phyloP scores from a whole-genome alignment of 495 filamentous ascomycete species.

The Trichoderma orchidacearum region DNA sequence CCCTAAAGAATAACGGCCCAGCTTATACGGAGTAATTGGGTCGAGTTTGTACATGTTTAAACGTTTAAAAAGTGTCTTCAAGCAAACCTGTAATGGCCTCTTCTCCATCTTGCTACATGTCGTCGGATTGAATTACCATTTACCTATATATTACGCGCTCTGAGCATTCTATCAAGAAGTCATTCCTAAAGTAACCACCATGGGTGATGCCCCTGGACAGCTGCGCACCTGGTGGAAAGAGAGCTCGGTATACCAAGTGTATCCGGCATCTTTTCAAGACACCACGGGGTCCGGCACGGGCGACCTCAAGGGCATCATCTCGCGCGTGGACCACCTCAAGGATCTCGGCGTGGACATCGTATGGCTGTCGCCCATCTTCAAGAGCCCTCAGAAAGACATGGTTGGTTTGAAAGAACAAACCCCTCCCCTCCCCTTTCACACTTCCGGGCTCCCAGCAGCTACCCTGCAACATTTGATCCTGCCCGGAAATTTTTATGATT shows the following conservation, averaged over 20 bases:
- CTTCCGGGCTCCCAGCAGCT: neutral
- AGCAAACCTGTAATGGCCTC: too few species aligned
- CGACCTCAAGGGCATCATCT: conserved; percentile 54
- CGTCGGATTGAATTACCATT: too few species aligned
- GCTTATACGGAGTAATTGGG: too few species aligned
- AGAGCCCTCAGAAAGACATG: conserved; percentile 38
- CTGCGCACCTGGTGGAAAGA: conserved; percentile 23
- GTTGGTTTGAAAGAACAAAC: neutral
- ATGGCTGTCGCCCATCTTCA: conserved; percentile 58
- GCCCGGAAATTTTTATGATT: neutral
- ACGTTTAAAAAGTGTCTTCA: too few species aligned
- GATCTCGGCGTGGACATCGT: conserved; percentile 50
- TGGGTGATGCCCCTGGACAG: neutral
- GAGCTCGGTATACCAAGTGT: conserved; percentile 51
- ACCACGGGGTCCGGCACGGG: conserved; percentile 55
- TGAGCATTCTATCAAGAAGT: neutral
- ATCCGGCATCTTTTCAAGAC: conserved; percentile 55
- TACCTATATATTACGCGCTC: too few species aligned
- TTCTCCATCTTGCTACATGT: too few species aligned
- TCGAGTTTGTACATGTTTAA: too few species aligned
- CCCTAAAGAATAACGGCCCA: too few species aligned
- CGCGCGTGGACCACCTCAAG: conserved; percentile 52
- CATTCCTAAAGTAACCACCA: neutral
- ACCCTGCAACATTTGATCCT: neutral
- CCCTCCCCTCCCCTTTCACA: neutral